These are phyloP conservation scores for Colletotrichum phormii DNA, from an alignment of 2,329 filamentous ascomycete species.

Conservation along the genomic window DNA sequence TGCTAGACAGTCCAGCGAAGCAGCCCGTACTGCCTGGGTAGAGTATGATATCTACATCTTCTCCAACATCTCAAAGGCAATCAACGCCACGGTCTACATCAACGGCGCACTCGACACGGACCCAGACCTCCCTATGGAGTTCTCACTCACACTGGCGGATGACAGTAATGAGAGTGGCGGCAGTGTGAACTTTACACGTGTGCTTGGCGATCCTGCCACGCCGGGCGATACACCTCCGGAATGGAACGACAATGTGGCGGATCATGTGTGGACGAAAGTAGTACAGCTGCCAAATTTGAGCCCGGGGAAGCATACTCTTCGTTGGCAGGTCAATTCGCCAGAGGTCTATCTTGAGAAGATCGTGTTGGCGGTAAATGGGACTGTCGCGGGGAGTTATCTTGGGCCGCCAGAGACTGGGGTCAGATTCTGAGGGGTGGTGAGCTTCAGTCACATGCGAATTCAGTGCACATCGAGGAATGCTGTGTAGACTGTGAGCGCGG, in stretches of 20 bases:
- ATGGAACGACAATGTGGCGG: conserved; percentile 58
- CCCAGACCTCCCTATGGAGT: conserved; percentile 57
- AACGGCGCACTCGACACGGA: conserved; percentile 57
- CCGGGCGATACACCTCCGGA: conserved; percentile 55
- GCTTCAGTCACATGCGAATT: neutral
- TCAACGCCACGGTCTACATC: conserved; percentile 44
- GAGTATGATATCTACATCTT: conserved; percentile 46
- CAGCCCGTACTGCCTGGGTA: conserved; percentile 33
- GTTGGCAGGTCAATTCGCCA: conserved; percentile 43
- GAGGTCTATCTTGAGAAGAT: conserved; percentile 49
- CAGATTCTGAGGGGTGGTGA: neutral
- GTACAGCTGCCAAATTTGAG: conserved; percentile 29
- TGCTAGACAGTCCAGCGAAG: neutral
- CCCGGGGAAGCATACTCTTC: conserved; percentile 42
- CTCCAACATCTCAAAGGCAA: conserved; percentile 6
- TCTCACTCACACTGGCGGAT: conserved; percentile 54
- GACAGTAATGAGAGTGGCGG: conserved; percentile 44
- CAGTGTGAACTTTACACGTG: conserved; percentile 42
- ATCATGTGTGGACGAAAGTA: conserved; percentile 58
- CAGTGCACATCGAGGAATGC: neutral
- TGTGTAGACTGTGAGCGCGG: neutral
- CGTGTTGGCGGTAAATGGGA: conserved; percentile 40
- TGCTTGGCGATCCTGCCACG: conserved; percentile 53
- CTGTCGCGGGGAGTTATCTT: conserved; percentile 42
- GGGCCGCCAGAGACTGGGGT: conserved; percentile 43